Conservation (phyloP, 257 asterid species). For the Solanum okadae region DNA sequence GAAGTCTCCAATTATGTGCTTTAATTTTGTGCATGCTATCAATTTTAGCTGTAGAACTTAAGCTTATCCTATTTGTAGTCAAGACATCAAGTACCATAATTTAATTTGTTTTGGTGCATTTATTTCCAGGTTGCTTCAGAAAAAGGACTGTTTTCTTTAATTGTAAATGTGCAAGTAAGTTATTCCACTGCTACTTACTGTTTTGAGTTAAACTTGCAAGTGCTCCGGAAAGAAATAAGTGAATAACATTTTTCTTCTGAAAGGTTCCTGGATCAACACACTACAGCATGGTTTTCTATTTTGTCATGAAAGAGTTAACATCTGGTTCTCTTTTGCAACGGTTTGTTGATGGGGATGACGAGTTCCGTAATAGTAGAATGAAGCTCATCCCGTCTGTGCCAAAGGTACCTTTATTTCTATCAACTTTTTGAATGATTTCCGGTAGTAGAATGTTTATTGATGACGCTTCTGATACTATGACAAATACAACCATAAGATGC, state of each 20-base stretch:
- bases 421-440: background rate
- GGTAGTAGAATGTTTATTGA: background rate
- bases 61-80: background rate
- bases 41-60: background rate
- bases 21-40: background rate
- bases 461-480: background rate
- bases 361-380: conserved; percentile 83
- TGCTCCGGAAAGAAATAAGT: background rate
- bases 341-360: conserved; percentile 94
- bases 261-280: conserved; percentile 96
- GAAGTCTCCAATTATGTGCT: background rate
- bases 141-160: conserved; percentile 70
- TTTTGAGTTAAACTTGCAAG: conserved; percentile 3
- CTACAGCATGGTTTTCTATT: conserved; percentile 95
- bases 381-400: conserved; percentile 98
- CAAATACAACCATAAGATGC: background rate
- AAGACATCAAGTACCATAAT: background rate
- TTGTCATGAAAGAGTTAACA: conserved; percentile 45
- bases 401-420: conserved; percentile 41
- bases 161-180: conserved; percentile 93
- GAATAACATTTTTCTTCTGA: conserved; percentile 10
- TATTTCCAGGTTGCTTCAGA: conserved; percentile 80
- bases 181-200: conserved; percentile 6
- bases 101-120: background rate
- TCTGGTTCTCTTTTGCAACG: conserved; percentile 85